A percentile compares a stretch with the other conserved stretches of the same genome.
These are phyloP conservation scores for Fraxinus platypoda DNA, from an alignment of 305 asterid species.

Conservation along the genomic window DNA sequence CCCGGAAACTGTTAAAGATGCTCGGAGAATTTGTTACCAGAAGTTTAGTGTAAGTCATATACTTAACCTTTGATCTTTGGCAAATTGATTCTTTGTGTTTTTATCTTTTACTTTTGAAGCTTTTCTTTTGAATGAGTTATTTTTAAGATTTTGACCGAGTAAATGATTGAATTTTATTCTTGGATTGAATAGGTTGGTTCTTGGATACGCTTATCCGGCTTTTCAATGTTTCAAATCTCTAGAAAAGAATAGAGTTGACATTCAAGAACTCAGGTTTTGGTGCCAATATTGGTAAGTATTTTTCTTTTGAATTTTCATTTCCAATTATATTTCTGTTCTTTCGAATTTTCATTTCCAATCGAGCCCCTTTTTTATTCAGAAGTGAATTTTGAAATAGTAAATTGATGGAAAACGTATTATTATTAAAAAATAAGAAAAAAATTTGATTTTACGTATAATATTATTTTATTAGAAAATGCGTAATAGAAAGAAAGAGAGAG, in stretches of 20 bases:
- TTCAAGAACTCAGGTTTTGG: conserved; percentile 83
- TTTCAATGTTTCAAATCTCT: conserved; percentile 81
- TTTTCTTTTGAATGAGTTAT: conserved; percentile 7
- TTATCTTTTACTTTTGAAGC: conserved; percentile 13
- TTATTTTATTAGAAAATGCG: too few species aligned
- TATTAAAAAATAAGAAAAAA: too few species aligned
- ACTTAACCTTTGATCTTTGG: neutral
- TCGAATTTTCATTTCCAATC: too few species aligned
- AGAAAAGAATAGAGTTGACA: conserved; percentile 69
- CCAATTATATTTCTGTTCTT: neutral
- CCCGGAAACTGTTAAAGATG: conserved; percentile 27
- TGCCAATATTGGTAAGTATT: conserved; percentile 82
- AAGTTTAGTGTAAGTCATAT: conserved; percentile 35
- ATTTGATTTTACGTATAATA: too few species aligned
- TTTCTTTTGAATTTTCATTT: neutral
- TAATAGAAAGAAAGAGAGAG: too few species aligned
- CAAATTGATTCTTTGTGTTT: conserved; percentile 23
- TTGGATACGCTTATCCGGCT: conserved; percentile 96
- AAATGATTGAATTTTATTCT: neutral
- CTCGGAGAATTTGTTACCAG: conserved; percentile 45
- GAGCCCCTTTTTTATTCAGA: too few species aligned
- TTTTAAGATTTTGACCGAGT: neutral
- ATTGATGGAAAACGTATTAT: too few species aligned
- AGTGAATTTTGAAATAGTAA: too few species aligned
- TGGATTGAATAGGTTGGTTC: conserved; percentile 59